phyloP scores from a whole-genome alignment of 805 yeast species.

The Sungouiella thailandica region DNA sequence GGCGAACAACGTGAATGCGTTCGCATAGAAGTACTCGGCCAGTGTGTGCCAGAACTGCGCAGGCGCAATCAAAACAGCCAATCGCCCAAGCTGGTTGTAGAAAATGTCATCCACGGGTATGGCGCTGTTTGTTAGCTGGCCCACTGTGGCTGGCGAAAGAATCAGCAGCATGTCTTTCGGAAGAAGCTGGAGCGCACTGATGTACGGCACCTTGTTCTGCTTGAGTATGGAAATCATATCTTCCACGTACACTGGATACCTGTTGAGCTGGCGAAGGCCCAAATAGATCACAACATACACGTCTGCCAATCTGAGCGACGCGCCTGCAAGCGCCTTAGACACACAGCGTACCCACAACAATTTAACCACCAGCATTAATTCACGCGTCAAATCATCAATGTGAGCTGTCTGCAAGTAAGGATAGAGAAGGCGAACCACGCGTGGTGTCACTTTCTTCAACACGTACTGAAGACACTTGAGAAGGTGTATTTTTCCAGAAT shows the following conservation, averaged over 20 bases:
- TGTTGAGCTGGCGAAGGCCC: slow-evolving; percentile 41
- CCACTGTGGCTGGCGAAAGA: slow-evolving; percentile 34
- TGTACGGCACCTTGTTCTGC: slow-evolving; percentile 45
- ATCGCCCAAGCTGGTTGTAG: slow-evolving; percentile 16
- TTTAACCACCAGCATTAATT: slow-evolving; percentile 17
- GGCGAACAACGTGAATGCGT: slow-evolving; percentile 35
- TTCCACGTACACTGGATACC: slow-evolving; percentile 44
- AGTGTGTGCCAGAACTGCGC: slow-evolving; percentile 8
- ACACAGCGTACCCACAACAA: slow-evolving; percentile 28
- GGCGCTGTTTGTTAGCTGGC: slow-evolving; percentile 34
- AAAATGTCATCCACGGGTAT: slow-evolving; percentile 38
- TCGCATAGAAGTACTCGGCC: slow-evolving; percentile 28
- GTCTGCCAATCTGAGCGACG: slow-evolving; percentile 24
- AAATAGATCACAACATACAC: slow-evolving; percentile 42
- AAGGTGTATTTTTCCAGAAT: slow-evolving; percentile 40
- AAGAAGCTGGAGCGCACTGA: slow-evolving; percentile 33
- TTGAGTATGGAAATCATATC: slow-evolving; percentile 44
- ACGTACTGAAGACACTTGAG: slow-evolving; percentile 47
- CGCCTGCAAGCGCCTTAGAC: neutral
- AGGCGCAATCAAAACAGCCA: slow-evolving; percentile 6
- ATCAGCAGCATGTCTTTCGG: slow-evolving; percentile 34
- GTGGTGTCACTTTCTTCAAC: slow-evolving; percentile 34
- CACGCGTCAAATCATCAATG: slow-evolving; percentile 4
- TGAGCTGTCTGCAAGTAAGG: slow-evolving; percentile 5
- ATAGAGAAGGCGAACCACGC: slow-evolving; percentile 9